These are phyloP conservation scores for Handroanthus guayacan DNA, from an alignment of 257 asterid genomes.

Conservation along the genomic window DNA sequence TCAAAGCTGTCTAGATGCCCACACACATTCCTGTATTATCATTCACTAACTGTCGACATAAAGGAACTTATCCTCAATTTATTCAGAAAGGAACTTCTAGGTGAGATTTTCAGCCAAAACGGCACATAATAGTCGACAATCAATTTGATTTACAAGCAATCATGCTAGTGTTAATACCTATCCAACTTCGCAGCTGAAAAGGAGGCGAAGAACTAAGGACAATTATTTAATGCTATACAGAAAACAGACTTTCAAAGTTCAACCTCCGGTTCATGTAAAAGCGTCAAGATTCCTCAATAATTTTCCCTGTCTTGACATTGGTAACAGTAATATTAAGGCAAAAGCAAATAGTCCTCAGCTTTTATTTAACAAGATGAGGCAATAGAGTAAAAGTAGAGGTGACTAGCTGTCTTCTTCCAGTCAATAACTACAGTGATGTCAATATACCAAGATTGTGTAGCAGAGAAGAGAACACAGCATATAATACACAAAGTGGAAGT, in stretches of 20 bases:
- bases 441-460: not conserved
- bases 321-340: not conserved
- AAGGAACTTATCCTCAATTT: conserved; percentile 17
- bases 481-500: not conserved
- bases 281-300: not conserved
- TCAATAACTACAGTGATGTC: not conserved
- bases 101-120: not conserved
- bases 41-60: conserved; percentile 1
- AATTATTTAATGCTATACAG: not conserved
- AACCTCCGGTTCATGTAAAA: not conserved
- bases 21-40: conserved; percentile 16
- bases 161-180: not conserved
- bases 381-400: not conserved
- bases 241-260: not conserved
- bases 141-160: not conserved
- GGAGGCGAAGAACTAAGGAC: not conserved
- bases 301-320: not conserved
- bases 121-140: not conserved
- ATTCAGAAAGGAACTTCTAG: not conserved
- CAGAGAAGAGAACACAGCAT: not conserved
- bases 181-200: not conserved
- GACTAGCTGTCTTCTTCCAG: not conserved
- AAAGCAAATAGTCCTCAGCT: not conserved
- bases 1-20: not conserved
- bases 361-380: not conserved